phyloP scores from a whole-genome alignment of 169 alveolate genomes.

The Cyclospora cayetanensis region DNA sequence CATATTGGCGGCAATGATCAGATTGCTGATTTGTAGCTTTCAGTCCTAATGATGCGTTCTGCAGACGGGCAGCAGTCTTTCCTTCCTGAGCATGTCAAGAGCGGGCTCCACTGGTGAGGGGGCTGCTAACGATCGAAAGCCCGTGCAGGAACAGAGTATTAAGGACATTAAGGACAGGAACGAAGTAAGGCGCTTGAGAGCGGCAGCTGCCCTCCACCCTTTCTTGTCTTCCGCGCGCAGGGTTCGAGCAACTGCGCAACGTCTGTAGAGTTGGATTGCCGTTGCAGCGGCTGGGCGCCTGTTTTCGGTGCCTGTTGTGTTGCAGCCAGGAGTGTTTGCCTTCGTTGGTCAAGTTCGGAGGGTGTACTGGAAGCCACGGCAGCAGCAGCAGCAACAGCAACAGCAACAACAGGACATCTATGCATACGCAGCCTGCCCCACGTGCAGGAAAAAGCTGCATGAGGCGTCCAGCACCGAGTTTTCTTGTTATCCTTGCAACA shows the following conservation, averaged over 20 bases:
- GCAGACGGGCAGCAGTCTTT: constrained; percentile 48
- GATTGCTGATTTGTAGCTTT: too few relatives aligned
- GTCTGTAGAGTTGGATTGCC: not conserved
- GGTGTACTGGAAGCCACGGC: constrained; percentile 64
- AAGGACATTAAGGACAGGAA: constrained; percentile 18
- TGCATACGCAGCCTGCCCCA: constrained; percentile 62
- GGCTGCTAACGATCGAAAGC: constrained; percentile 18
- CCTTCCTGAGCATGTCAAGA: constrained; percentile 37
- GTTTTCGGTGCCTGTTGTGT: not conserved
- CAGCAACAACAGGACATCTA: constrained; percentile 47
- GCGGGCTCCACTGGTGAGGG: constrained; percentile 16
- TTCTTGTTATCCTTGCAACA: constrained; percentile 58
- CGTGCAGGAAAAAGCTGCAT: constrained; percentile 56
- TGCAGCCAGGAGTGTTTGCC: constrained; percentile 42
- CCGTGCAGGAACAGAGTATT: constrained; percentile 52
- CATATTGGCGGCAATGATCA: too few relatives aligned
- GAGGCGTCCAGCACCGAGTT: constrained; percentile 31
- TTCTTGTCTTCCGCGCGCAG: not conserved
- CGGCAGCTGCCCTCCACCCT: not conserved
- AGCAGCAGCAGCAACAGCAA: constrained; percentile 34
- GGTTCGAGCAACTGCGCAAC: not conserved
- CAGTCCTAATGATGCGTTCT: too few relatives aligned
- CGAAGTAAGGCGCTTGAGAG: not conserved
- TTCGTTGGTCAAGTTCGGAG: constrained; percentile 60
- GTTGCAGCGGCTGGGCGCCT: not conserved